Percentiles rank a stretch among this genome's conserved stretches.
phyloP scores from a whole-genome alignment of 2,329 filamentous ascomycete species.

The Fusarium sp. region DNA sequence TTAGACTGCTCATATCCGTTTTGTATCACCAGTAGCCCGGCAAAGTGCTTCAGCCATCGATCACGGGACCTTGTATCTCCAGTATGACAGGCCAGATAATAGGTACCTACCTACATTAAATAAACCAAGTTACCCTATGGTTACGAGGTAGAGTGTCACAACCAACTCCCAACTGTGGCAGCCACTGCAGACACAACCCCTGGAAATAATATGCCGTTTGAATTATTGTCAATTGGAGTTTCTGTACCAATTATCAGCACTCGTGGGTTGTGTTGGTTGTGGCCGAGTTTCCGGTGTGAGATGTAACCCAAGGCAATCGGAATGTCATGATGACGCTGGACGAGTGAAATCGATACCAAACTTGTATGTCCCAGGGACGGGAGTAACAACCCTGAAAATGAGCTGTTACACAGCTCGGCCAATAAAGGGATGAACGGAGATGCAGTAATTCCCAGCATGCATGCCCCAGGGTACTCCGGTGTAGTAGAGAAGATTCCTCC shows the following conservation, averaged over 20 bases:
- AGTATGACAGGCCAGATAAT: not conserved
- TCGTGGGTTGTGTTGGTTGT: conserved; percentile 8
- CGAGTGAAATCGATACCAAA: not conserved
- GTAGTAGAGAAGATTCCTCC: conserved; percentile 1
- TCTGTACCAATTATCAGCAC: not conserved
- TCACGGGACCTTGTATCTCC: conserved; percentile 14
- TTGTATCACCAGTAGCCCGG: conserved; percentile 12
- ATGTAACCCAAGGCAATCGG: conserved; percentile 12
- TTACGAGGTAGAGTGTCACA: not conserved
- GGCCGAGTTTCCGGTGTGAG: conserved; percentile 1
- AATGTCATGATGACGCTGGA: conserved; percentile 36
- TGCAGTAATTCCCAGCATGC: not conserved
- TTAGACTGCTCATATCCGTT: not conserved
- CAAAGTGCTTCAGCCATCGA: conserved; percentile 15
- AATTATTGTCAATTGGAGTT: not conserved
- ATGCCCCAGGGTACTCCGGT: not conserved
- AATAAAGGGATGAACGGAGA: not conserved
- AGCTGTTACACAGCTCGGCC: not conserved
- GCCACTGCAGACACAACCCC: conserved; percentile 1
- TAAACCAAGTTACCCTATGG: conserved; percentile 8
- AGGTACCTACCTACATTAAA: not conserved
- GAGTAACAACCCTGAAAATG: not conserved
- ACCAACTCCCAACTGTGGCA: not conserved
- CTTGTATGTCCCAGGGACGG: not conserved
- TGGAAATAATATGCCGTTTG: not conserved